These are phyloP conservation scores for Rhizopus arrhizus DNA, from an alignment of 371 early-diverging fungal genomes.

Conservation along the genomic window DNA sequence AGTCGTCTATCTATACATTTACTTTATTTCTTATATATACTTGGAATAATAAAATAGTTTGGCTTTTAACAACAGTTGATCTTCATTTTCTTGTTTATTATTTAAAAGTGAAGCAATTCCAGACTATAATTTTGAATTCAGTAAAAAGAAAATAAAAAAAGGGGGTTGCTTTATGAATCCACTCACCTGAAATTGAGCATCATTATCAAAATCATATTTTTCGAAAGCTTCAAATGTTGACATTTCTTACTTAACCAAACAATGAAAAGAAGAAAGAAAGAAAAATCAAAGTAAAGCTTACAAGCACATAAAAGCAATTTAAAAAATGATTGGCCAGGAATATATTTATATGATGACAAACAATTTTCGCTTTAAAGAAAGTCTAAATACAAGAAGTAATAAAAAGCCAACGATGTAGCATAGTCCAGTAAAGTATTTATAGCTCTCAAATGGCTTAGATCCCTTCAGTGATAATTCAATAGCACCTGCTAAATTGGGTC, in stretches of 20 bases:
- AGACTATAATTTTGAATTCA: conserved; percentile 6
- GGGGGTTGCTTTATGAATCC: neutral
- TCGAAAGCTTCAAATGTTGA: conserved; percentile 17
- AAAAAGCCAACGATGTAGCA: conserved; percentile 29
- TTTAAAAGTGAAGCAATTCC: conserved; percentile 26
- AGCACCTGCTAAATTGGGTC: conserved; percentile 37
- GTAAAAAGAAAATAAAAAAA: neutral
- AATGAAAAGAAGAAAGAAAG: conserved; percentile 5
- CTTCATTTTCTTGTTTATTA: conserved; percentile 24
- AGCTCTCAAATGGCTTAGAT: conserved; percentile 23
- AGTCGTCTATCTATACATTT: neutral
- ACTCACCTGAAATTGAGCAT: conserved; percentile 25
- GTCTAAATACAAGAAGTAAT: conserved; percentile 22
- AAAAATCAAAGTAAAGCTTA: neutral
- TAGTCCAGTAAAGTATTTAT: conserved; percentile 44
- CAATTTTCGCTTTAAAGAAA: conserved; percentile 20
- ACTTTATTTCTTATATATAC: conserved; percentile 6
- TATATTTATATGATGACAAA: conserved; percentile 2
- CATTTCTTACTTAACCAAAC: conserved; percentile 1
- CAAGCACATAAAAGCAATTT: neutral
- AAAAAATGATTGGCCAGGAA: neutral
- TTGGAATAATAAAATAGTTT: conserved; percentile 36
- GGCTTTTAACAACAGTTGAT: conserved; percentile 24
- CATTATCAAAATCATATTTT: conserved; percentile 29
- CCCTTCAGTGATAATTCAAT: conserved; percentile 18